Evolutionary conservation across 768 basidiomycete genomes (phyloP), one percentile per base, ranked within the genome.

Genomic region (Xerocomellus amylosporus): DNA sequence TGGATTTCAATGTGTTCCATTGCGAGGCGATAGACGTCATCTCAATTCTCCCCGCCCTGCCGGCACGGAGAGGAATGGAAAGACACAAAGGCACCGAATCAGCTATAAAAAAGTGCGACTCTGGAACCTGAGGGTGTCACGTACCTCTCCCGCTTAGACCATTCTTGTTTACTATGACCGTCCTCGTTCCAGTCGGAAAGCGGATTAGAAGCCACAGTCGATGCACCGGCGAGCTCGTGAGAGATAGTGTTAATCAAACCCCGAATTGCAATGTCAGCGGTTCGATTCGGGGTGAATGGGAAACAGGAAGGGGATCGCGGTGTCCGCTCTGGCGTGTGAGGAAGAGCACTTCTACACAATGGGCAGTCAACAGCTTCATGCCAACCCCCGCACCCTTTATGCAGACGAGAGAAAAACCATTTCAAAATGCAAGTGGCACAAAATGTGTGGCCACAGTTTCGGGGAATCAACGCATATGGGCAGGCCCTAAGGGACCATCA

Each of bases 371-470:
- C 82, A 13, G 78, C 65, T 61, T 85, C 81, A 56, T 86, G 86
- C 86, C 86, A 88, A 31, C 74, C 73, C 28, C 85, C 85, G 63
- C 87, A 87, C 1, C 73, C 74, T 44, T 72, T 73, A 68, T 87
- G 85, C 28, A 87, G 70, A 45, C 81, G 80, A 61, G 84, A 83
- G 73, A 86, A 87, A 70, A 82, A 82, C 82, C 84, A 85, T 62
- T 81, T 81, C 30, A 87, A 67, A 56, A 85, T 83, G 69, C 84
- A 87, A 45, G 82, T 70, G 30, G 82, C 80, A 64, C 85, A 87
- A 63, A 84, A 88, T 5, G 84, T 79, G 62, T 88, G 87, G 10
- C 87, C 86, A 56, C 86, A 88, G 38, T 73, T 70, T 14, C 73
- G 74, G 17, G 83, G 79, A 53, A 75, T 78, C 39, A 87, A 70